Evolutionary conservation across 257 asterid genomes (phyloP).

Genomic region (Ehretia macrophylla): DNA sequence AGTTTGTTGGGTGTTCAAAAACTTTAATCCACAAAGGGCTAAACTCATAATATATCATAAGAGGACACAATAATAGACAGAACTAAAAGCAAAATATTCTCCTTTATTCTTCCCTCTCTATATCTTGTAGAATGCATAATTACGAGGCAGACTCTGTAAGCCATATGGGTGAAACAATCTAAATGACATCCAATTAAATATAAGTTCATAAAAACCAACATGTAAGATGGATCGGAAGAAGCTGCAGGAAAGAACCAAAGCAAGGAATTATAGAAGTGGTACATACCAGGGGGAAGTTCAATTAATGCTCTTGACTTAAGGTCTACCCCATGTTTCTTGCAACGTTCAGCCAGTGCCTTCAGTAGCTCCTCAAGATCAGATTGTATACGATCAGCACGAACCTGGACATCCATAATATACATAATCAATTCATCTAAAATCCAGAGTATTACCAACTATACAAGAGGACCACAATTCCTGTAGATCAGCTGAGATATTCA

Average conservation of each 20-base stretch:
- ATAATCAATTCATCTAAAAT: constrained; percentile 7
- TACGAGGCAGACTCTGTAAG: too few relatives aligned
- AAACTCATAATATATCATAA: too few relatives aligned
- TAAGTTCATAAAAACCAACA: constrained; percentile 4
- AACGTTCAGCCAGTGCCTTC: constrained; percentile 79
- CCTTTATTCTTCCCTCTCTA: background rate
- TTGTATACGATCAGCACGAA: constrained; percentile 98
- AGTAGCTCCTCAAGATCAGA: constrained; percentile 90
- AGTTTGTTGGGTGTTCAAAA: too few relatives aligned
- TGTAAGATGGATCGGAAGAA: constrained; percentile 17
- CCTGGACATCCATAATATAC: constrained; percentile 41
- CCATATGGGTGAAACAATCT: background rate
- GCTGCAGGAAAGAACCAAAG: background rate
- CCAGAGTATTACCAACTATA: background rate
- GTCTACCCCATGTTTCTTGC: constrained; percentile 72
- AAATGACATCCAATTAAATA: constrained; percentile 11
- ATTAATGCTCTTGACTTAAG: constrained; percentile 70
- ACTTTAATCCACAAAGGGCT: too few relatives aligned
- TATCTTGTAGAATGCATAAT: too few relatives aligned
- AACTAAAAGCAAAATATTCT: too few relatives aligned
- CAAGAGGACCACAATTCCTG: constrained; percentile 12
- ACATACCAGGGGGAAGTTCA: constrained; percentile 86
- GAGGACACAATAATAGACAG: too few relatives aligned
- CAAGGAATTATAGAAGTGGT: constrained; percentile 1
- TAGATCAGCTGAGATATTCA: constrained; percentile 21